Base-by-base conservation (phyloP, 2,329 filamentous ascomycete species). In the Hypoxylon sp. region DNA sequence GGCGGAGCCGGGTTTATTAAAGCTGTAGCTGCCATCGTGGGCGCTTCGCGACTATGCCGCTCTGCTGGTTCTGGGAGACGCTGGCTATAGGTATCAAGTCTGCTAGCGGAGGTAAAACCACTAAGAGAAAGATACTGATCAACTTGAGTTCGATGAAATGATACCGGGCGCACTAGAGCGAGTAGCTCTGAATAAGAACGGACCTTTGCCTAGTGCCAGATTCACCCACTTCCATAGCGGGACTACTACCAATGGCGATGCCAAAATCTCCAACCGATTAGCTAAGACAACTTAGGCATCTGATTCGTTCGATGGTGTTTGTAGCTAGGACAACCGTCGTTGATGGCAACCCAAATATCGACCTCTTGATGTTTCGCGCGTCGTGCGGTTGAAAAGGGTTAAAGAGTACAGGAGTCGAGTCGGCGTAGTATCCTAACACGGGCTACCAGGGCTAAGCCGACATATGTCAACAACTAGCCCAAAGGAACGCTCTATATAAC, bases 141-240 rank as follows among this genome's bases (percentile, higher is more conserved):
- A 76, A 74, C 70, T 72, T 63, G 49, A 60, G 56, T 62, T 71
- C 62, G 57, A 59, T 38, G 36, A 64, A 60, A 67, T 23, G 55
- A 38, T 57, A 45, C 62, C 65, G 57, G 32, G 65, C 62, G 63
- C 57, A 63, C 63, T 67, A 73, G 69, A 67, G 68, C 63, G 63
- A 73, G 69, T 64, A 71, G 57, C 61, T 69, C 60, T 63, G 62
- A 62, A 68, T 63, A 68, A 66, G 36, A 70, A 77, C 77, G 69
- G 69, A 78, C 77, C 77, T 79, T 77, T 77, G 76, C 76, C 76
- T 79, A 75, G 73, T 73, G 69, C 75, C 75, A 75, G 76, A 77
- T 76, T 76, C 75, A 75, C 75, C 77, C 74, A 74, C 69, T 75
- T 79, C 77, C 77, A 79, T 79, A 77, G 75, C 77, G 75, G 75